Percentiles rank a stretch among this genome's conserved stretches.
These are phyloP conservation scores for Exserohilum turcica DNA, from an alignment of 2,329 filamentous ascomycete species.

Conservation along the genomic window DNA sequence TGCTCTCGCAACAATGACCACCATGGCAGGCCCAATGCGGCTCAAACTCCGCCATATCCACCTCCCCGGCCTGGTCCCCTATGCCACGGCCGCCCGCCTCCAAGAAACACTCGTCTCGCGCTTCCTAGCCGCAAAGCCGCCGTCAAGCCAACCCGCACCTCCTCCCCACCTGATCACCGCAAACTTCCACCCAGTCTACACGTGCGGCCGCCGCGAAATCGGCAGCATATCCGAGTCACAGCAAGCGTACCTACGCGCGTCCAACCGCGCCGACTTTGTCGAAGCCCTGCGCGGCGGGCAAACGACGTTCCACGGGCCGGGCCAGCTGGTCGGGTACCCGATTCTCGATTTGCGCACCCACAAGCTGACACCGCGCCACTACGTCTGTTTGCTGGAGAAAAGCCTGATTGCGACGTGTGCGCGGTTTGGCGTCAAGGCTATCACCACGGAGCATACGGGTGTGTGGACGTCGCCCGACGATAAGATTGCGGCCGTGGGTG, in stretches of 20 bases:
- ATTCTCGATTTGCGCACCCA: conserved; percentile 79
- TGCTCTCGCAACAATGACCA: conserved; percentile 5
- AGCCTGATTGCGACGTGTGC: conserved; percentile 71
- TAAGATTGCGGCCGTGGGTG: conserved; percentile 89
- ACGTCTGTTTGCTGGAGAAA: conserved; percentile 78
- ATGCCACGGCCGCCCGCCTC: conserved; percentile 59
- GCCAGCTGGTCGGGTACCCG: conserved; percentile 91
- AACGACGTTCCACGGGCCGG: conserved; percentile 93
- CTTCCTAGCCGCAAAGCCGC: conserved; percentile 66
- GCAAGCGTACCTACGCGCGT: conserved; percentile 46
- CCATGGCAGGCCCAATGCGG: conserved; percentile 50
- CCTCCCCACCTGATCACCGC: conserved; percentile 77
- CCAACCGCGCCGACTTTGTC: conserved; percentile 64
- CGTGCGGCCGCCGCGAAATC: conserved; percentile 81
- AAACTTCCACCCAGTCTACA: conserved; percentile 82
- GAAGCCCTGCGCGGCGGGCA: conserved; percentile 83
- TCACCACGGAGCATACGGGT: conserved; percentile 76
- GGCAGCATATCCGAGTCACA: conserved; percentile 56
- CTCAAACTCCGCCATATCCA: conserved; percentile 65
- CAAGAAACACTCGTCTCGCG: conserved; percentile 62
- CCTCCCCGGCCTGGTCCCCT: conserved; percentile 60
- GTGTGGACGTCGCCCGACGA: conserved; percentile 66
- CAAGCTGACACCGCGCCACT: conserved; percentile 71
- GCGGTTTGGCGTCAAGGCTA: conserved; percentile 64
- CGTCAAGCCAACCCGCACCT: conserved; percentile 54